Base-by-base conservation (phyloP, 164 flowering plant genomes). In the grape (Vitis vinifera) region DNA sequence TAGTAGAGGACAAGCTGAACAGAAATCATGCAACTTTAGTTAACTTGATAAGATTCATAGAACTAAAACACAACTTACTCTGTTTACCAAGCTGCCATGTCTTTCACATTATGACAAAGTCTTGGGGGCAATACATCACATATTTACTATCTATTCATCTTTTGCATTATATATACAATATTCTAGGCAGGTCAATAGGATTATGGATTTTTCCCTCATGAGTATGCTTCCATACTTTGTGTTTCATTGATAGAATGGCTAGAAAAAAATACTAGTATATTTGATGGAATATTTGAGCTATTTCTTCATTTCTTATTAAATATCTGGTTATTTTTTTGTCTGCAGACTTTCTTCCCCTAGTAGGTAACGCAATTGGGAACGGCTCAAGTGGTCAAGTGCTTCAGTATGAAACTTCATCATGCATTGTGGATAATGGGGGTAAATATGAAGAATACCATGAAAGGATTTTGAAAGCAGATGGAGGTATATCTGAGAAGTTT, bases 361-460 rank as follows among this genome's bases (percentile, higher is more conserved):
- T 67, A 60, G 71, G 66, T 27, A 76, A 74, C 73, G 55, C 78
- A 47, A 70, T 80, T 68, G 88, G 84, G 30, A 84, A 84, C 70
- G 71, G 76, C 71, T 71, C 89, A 76, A 77, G 68, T 67, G 78
- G 88, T 63, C 94, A 92, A 77, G 82, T 88, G 66, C 84, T 90
- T 66, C 98, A 90, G 68, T 93, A 86, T 74, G 97, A 90, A 75
- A 73, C 85, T 72, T 82, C 98, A 66, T 82, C 98, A 58, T 75
- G 91, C 79, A 66, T 83, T 69, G 68, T 83, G 68, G 96, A 91
- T 69, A 75, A 78, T 51, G 80, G 72, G 48, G 55, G 85, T 58
- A 85, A 75, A 62, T 86, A 81, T 70, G 84, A 87, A 79, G 94
- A 89, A 72, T 84, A 82, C 63, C 86, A 80, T 79, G 91, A 80